Conservation (phyloP, 495 filamentous ascomycete genomes). For the Jackrogersella multiformis region DNA sequence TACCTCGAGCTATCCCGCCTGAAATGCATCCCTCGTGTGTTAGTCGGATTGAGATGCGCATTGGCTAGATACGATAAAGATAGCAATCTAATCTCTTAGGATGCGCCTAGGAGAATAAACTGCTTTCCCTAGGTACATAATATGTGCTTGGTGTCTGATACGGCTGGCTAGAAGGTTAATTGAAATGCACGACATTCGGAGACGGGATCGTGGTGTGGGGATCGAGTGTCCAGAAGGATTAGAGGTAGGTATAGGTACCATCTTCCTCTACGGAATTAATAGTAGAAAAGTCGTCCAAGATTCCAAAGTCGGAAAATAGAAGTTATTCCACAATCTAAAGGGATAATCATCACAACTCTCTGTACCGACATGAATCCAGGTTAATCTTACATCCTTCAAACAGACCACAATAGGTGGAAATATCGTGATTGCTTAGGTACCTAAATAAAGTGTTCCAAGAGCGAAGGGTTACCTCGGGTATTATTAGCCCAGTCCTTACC, state of each 20-base stretch:
- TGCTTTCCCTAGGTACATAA: not conserved
- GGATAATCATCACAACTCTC: too few species aligned
- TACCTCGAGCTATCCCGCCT: constrained; percentile 16
- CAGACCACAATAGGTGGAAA: too few species aligned
- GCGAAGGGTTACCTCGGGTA: too few species aligned
- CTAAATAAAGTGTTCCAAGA: too few species aligned
- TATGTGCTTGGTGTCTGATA: not conserved
- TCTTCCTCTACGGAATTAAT: constrained; percentile 1
- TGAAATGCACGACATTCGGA: constrained; percentile 30
- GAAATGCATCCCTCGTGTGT: constrained; percentile 7
- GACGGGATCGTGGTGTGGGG: constrained; percentile 13
- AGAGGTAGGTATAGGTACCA: not conserved
- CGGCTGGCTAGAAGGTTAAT: not conserved
- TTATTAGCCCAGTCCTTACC: too few species aligned
- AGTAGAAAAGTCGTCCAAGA: not conserved
- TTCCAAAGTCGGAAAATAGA: not conserved
- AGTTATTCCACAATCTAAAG: too few species aligned
- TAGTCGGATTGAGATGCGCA: not conserved
- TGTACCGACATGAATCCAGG: too few species aligned
- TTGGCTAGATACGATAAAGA: constrained; percentile 18
- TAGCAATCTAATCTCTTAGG: constrained; percentile 8
- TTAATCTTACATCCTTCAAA: too few species aligned
- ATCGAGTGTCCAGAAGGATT: constrained; percentile 2
- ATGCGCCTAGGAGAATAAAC: constrained; percentile 2
- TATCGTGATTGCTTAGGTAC: too few species aligned